These are phyloP conservation scores for Fusarium sp. DNA, from an alignment of 2,329 filamentous ascomycete genomes.

Conservation along the genomic window DNA sequence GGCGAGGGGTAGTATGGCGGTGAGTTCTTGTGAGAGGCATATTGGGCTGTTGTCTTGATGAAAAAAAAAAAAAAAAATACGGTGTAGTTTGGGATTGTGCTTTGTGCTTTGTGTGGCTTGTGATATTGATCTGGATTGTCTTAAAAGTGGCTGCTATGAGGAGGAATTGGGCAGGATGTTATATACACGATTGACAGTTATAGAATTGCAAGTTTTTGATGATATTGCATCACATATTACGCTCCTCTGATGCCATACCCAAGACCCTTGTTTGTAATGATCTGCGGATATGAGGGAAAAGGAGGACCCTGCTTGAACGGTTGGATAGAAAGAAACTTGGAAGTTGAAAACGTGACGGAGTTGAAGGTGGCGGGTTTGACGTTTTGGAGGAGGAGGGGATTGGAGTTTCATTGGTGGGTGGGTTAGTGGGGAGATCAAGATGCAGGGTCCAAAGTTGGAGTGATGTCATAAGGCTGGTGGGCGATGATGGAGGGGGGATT, in stretches of 20 bases:
- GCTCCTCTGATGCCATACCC: slow-evolving; percentile 28
- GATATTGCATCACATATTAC: slow-evolving; percentile 38
- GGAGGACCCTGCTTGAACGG: neutral
- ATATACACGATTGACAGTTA: slow-evolving; percentile 23
- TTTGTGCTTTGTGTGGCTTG: slow-evolving; percentile 14
- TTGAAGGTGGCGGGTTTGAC: slow-evolving; percentile 23
- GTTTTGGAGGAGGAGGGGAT: slow-evolving; percentile 24
- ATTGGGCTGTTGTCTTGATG: slow-evolving; percentile 21
- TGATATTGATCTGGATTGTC: neutral
- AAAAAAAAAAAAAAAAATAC: neutral
- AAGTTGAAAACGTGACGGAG: slow-evolving; percentile 4
- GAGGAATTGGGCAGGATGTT: slow-evolving; percentile 4
- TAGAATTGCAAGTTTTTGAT: neutral
- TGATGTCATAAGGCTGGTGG: slow-evolving; percentile 39
- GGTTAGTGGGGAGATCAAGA: slow-evolving; percentile 4
- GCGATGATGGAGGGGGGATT: neutral
- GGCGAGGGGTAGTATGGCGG: slow-evolving; percentile 41
- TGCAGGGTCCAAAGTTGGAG: slow-evolving; percentile 36
- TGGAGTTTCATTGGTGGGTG: slow-evolving; percentile 38
- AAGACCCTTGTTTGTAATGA: neutral
- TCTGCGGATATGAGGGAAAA: slow-evolving; percentile 1
- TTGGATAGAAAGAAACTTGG: slow-evolving; percentile 24
- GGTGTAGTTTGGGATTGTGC: neutral
- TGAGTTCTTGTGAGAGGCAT: slow-evolving; percentile 48
- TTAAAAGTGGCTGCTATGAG: neutral